A percentile compares a stretch with the other conserved stretches of the same genome.
phyloP scores from a whole-genome alignment of 108 stramenopile species.

The Conticribra guillardii region DNA sequence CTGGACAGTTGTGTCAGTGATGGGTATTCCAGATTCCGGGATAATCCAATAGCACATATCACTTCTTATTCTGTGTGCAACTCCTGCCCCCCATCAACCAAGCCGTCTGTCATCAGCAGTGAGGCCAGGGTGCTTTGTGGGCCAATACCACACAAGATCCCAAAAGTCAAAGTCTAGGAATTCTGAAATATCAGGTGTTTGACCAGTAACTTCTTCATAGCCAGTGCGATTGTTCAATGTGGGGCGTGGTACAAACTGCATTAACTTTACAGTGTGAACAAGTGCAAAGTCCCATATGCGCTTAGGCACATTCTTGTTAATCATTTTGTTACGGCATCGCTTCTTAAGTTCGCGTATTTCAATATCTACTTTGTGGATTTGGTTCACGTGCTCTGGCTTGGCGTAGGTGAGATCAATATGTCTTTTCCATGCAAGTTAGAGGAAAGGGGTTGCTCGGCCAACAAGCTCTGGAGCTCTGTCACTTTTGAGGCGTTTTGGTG shows the following conservation, averaged over 20 bases:
- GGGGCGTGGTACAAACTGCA: constrained; percentile 5
- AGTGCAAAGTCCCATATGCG: constrained; percentile 39
- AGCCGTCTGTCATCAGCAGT: constrained; percentile 8
- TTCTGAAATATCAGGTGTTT: constrained; percentile 51
- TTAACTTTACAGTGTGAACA: constrained; percentile 7
- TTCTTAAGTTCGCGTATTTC: constrained; percentile 20
- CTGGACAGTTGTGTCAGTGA: constrained; percentile 39
- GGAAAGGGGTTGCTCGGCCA: not conserved
- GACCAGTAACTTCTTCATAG: constrained; percentile 38
- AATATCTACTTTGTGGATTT: constrained; percentile 4
- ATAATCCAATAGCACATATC: constrained; percentile 50
- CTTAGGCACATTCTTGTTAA: constrained; percentile 9
- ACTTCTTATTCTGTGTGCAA: constrained; percentile 37
- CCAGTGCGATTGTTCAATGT: constrained; percentile 4
- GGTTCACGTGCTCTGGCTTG: constrained; percentile 4
- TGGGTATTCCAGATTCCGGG: constrained; percentile 14
- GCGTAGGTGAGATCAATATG: constrained; percentile 4
- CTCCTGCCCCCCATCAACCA: constrained; percentile 52
- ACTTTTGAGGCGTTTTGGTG: not conserved
- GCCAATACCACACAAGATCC: constrained; percentile 45
- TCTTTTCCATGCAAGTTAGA: not conserved
- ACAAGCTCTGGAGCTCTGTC: constrained; percentile 2
- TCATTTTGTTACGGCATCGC: constrained; percentile 6
- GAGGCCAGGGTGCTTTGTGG: not conserved
- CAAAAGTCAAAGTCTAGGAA: constrained; percentile 50